Evolutionary conservation across 352 stramenopile species (phyloP), one percentile per base, ranked within the genome.

Genomic region (Pythium periplocum): DNA sequence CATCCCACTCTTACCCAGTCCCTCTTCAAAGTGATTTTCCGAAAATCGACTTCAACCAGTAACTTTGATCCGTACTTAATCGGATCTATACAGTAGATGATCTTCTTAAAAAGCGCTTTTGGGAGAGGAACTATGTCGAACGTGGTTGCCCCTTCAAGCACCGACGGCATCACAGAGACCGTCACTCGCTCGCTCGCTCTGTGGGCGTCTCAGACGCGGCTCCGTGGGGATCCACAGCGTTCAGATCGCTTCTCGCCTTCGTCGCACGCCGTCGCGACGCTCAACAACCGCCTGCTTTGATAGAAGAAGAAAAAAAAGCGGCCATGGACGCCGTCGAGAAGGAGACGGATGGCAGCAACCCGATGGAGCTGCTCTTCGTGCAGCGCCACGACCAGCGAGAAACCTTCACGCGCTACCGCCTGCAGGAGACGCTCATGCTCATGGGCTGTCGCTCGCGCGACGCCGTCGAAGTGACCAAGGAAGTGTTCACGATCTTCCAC

Each of bases 401-500:
- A 68, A 68, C 57, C 31, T 92, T 92, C 65, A 92, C 83, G 55
- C 81, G 83, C 32, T 91, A 94, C 53, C 75, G 83, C 2, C 56
- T 94, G 47, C 83, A 94, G 50, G 83, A 94, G 69, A 94, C 83
- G 48, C 73, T 94, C 42, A 91, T 91, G 75, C 75, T 94, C 59
- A 94, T 94, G 83, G 83, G 83, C 41, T 92, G 81, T 51, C 71
- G 83, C 36, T 72, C 75, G 3, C 87, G 86, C 44, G 83, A 94
- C 58, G 81, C 81, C 0, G 76, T 87, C 17, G 68, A 55, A 0
- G 81, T 92, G 33, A 91, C 81, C n/a, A 57, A 65, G 26, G 71
- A 88, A 38, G 77, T 87, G 30, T 92, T 92, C 39, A 56, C 51
- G 0, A 55, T 85, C 2, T 91, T 88, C 45, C 42, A 70, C 44